Percentiles rank a stretch among this genome's conserved stretches.
Conservation (phyloP, 805 yeast genomes). For the Starmerella sirachaensis region DNA sequence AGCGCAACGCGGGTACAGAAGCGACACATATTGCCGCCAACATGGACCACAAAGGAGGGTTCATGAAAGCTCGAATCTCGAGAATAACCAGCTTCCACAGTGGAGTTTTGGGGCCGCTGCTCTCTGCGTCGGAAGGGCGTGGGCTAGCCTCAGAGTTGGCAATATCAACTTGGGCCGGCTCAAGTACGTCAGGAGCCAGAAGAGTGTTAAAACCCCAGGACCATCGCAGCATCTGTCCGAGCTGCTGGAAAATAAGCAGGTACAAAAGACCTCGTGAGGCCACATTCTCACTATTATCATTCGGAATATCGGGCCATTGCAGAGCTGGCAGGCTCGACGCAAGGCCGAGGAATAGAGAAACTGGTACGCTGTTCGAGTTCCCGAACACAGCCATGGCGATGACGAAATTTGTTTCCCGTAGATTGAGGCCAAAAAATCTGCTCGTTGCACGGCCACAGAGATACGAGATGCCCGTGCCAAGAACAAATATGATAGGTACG, state of each 20-base stretch:
- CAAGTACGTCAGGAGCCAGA: conserved; percentile 33
- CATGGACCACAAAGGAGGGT: conserved; percentile 58
- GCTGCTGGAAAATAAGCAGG: conserved; percentile 50
- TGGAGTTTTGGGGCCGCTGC: neutral
- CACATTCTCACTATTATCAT: conserved; percentile 43
- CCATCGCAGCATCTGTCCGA: conserved; percentile 57
- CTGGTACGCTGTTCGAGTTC: conserved; percentile 89
- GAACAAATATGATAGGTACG: conserved; percentile 73
- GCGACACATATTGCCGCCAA: conserved; percentile 48
- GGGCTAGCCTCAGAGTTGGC: neutral
- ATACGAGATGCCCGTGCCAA: conserved; percentile 69
- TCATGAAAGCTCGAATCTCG: conserved; percentile 35
- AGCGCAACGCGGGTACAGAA: conserved; percentile 39
- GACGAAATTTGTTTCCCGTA: conserved; percentile 75
- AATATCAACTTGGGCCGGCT: conserved; percentile 3
- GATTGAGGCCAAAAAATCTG: conserved; percentile 44
- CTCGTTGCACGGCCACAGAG: conserved; percentile 48
- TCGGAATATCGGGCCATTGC: conserved; percentile 44
- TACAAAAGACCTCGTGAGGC: conserved; percentile 53
- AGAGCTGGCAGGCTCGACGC: conserved; percentile 49
- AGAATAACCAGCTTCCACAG: conserved; percentile 12
- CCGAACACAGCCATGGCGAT: conserved; percentile 97
- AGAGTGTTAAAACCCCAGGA: conserved; percentile 60
- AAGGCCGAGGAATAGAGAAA: conserved; percentile 65
- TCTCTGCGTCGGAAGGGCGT: neutral